These are phyloP conservation scores for Aspergillus pseudoviridinutans DNA, from an alignment of 2,329 filamentous ascomycete species.

Conservation along the genomic window DNA sequence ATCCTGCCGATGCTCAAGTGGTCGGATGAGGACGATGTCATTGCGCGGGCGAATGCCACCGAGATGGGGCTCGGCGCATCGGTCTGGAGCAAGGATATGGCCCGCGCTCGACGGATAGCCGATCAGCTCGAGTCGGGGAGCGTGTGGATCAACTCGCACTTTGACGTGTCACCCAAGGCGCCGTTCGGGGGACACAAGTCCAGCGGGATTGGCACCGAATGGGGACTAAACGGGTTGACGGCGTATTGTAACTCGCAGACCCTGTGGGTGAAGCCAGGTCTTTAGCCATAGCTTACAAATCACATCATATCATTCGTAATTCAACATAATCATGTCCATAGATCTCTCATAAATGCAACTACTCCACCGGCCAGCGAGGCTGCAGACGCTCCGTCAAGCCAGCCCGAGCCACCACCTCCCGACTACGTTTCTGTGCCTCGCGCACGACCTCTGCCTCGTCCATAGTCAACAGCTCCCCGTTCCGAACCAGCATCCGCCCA, in stretches of 20 bases:
- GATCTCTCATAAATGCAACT: too few species aligned
- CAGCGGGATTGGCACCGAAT: conserved; percentile 50
- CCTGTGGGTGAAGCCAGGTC: conserved; percentile 26
- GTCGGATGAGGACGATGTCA: conserved; percentile 57
- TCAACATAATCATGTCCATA: background rate
- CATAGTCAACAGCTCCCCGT: conserved; percentile 35
- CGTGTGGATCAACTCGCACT: conserved; percentile 56
- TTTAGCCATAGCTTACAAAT: background rate
- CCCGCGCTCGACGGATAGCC: conserved; percentile 50
- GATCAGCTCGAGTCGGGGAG: conserved; percentile 53
- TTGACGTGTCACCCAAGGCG: conserved; percentile 24
- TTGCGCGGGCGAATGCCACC: conserved; percentile 52
- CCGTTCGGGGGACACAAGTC: conserved; percentile 52
- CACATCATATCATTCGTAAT: background rate
- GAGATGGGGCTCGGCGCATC: conserved; percentile 55
- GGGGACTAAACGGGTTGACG: conserved; percentile 39
- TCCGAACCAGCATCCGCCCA: conserved; percentile 37
- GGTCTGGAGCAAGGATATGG: conserved; percentile 54
- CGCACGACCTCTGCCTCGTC: conserved; percentile 39
- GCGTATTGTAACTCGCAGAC: conserved; percentile 39
- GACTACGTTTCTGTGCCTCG: conserved; percentile 33
- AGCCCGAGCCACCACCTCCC: conserved; percentile 37
- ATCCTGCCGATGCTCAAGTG: conserved; percentile 62
- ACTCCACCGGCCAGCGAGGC: conserved; percentile 23
- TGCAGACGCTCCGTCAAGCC: conserved; percentile 35